These are phyloP conservation scores for Penicillium taxi DNA, from an alignment of 495 filamentous ascomycete genomes.

Conservation along the genomic window DNA sequence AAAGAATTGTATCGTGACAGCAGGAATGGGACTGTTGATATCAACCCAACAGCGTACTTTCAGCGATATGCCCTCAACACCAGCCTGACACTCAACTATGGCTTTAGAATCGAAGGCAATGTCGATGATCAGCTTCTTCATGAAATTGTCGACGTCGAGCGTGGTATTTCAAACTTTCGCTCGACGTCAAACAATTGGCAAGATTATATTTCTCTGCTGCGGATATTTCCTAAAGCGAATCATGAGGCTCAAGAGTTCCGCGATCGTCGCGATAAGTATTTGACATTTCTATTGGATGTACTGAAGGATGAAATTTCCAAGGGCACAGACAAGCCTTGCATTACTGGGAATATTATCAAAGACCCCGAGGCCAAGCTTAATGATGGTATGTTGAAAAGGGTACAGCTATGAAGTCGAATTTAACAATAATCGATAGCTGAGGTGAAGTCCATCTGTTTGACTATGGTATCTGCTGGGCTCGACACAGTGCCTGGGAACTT, in stretches of 20 bases:
- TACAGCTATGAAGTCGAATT: neutral
- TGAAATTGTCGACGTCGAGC: slow-evolving; percentile 57
- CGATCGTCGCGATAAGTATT: slow-evolving; percentile 47
- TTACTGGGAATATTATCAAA: slow-evolving; percentile 60
- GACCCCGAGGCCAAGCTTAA: slow-evolving; percentile 56
- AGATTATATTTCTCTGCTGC: slow-evolving; percentile 58
- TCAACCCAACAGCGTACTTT: slow-evolving; percentile 59
- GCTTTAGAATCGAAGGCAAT: slow-evolving; percentile 52
- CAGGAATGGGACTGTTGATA: slow-evolving; percentile 46
- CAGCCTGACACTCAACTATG: slow-evolving; percentile 59
- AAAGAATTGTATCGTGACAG: slow-evolving; percentile 54
- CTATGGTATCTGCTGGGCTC: slow-evolving; percentile 67
- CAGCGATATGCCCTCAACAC: slow-evolving; percentile 62
- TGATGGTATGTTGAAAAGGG: slow-evolving; percentile 40
- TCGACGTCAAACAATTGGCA: slow-evolving; percentile 64
- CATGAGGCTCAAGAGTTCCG: slow-evolving; percentile 47
- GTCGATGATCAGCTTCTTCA: slow-evolving; percentile 50
- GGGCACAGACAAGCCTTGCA: slow-evolving; percentile 61
- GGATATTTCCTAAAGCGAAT: slow-evolving; percentile 48
- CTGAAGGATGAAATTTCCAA: slow-evolving; percentile 52
- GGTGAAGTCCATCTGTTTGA: slow-evolving; percentile 64
- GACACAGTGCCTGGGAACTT: slow-evolving; percentile 62
- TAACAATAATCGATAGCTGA: slow-evolving; percentile 36
- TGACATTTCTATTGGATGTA: slow-evolving; percentile 50
- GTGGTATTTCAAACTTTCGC: slow-evolving; percentile 55